These are phyloP conservation scores for Astrephomene gubernaculifera DNA, from an alignment of 139 green algal genomes.

Conservation along the genomic window DNA sequence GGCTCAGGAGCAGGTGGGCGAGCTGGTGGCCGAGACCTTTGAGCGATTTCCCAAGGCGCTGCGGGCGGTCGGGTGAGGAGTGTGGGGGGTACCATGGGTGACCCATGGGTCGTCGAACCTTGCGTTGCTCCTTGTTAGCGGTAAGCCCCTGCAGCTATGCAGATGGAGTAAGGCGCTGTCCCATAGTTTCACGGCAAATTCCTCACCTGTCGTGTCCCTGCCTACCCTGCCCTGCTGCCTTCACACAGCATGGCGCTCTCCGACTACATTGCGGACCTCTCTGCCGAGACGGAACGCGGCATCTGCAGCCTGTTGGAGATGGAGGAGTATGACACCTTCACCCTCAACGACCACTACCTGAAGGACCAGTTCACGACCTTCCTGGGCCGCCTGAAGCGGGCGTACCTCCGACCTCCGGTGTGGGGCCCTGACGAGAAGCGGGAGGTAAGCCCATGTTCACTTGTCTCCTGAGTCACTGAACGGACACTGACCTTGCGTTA, in stretches of 20 bases:
- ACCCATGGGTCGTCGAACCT: background rate
- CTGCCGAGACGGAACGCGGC: background rate
- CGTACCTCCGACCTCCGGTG: background rate
- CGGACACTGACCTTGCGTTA: background rate
- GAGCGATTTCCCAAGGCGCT: slow-evolving; percentile 25
- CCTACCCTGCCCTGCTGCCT: background rate
- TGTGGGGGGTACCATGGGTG: background rate
- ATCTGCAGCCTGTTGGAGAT: background rate
- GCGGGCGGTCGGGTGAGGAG: background rate
- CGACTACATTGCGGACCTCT: background rate
- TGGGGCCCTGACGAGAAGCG: background rate
- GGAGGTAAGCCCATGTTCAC: background rate
- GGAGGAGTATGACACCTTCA: slow-evolving; percentile 20
- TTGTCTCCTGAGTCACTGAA: background rate
- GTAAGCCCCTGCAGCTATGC: background rate
- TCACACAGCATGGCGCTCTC: background rate
- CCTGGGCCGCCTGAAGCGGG: slow-evolving; percentile 33
- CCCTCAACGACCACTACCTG: slow-evolving; percentile 34
- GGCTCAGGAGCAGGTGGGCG: background rate
- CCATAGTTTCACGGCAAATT: background rate
- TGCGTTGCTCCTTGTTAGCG: background rate
- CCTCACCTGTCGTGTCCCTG: background rate
- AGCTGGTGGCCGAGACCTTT: background rate
- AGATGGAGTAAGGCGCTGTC: too few relatives aligned
- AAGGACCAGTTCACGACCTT: background rate